These are phyloP conservation scores for Cladophialophora chaetospira DNA, from an alignment of 2,329 filamentous ascomycete genomes.

Conservation along the genomic window DNA sequence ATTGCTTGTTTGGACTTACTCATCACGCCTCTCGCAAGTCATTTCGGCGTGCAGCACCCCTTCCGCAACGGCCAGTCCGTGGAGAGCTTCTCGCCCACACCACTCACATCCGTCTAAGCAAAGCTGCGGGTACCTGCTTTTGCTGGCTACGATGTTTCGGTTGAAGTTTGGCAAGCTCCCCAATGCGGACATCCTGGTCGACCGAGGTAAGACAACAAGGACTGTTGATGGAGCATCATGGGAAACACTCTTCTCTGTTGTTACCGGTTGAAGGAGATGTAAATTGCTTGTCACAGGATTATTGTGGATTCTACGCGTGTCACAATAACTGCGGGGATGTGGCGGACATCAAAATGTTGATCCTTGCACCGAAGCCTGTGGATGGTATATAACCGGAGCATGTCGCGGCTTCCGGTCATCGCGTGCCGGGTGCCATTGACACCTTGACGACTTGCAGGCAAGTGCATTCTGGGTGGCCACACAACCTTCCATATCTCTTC, in stretches of 20 bases:
- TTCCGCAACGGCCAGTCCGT: constrained; percentile 13
- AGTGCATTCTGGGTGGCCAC: too few species aligned
- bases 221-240: neutral
- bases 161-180: constrained; percentile 4
- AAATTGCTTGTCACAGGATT: constrained; percentile 1
- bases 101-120: neutral
- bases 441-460: too few species aligned
- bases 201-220: constrained; percentile 6
- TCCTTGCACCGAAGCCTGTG: neutral
- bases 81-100: neutral
- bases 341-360: neutral
- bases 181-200: constrained; percentile 5
- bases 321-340: neutral
- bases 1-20: constrained; percentile 2
- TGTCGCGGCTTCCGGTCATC: too few species aligned
- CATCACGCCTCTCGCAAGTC: neutral
- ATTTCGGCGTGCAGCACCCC: neutral
- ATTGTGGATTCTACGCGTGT: constrained; percentile 6
- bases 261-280: neutral
- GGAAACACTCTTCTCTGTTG: neutral
- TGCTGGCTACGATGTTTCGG: neutral
- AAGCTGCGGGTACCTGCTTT: constrained; percentile 11
- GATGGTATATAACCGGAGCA: neutral
- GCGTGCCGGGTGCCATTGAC: too few species aligned
- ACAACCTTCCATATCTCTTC: too few species aligned